A percentile compares a stretch with the other conserved stretches of the same genome.
Evolutionary conservation across 495 filamentous ascomycete genomes (phyloP).

Genomic region (Daldinia caldariorum): DNA sequence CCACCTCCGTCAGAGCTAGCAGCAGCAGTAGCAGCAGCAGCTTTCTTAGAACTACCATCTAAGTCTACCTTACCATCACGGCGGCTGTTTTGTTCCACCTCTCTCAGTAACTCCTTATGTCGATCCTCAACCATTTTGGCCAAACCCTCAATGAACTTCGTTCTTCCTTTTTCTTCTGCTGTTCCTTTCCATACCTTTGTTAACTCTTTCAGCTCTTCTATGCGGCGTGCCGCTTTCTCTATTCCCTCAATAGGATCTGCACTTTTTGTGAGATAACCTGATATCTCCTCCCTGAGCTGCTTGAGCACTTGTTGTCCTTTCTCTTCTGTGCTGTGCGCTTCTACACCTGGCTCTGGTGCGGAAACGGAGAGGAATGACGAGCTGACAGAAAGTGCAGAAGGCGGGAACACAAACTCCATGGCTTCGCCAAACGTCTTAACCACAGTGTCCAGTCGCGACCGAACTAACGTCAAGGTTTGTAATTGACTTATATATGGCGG

Average conservation of each 20-base stretch:
- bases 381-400: conserved; percentile 75
- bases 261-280: conserved; percentile 67
- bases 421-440: conserved; percentile 91
- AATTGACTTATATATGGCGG: conserved; percentile 79
- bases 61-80: conserved; percentile 43
- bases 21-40: conserved; percentile 27
- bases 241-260: conserved; percentile 63
- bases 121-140: conserved; percentile 69
- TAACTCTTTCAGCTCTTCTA: conserved; percentile 77
- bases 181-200: conserved; percentile 90
- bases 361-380: conserved; percentile 86
- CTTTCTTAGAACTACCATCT: conserved; percentile 43
- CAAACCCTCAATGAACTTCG: conserved; percentile 81
- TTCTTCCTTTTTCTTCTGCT: conserved; percentile 86
- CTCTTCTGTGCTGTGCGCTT: conserved; percentile 73
- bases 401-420: conserved; percentile 91
- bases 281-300: conserved; percentile 75
- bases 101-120: conserved; percentile 64
- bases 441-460: conserved; percentile 81
- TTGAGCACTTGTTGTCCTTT: conserved; percentile 79
- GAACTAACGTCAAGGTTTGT: conserved; percentile 83
- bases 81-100: conserved; percentile 55
- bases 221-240: conserved; percentile 73
- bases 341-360: conserved; percentile 72
- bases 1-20: conserved; percentile 40